Evolutionary conservation across 192 early-diverging fungal species (phyloP).

Genomic region (Anaeromyces robustus): DNA sequence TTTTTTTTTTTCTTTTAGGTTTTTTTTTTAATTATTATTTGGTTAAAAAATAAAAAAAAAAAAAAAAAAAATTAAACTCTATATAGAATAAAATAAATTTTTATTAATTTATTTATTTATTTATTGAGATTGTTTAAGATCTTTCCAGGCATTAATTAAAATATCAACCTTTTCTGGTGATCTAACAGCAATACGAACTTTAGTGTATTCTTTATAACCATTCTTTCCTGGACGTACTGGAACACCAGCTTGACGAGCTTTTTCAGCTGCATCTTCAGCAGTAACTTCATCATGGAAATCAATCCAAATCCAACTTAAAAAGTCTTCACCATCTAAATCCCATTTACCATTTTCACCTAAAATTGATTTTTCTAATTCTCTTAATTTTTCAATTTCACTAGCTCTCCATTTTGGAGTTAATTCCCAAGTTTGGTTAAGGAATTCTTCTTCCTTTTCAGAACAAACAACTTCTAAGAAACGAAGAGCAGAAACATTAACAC

Average conservation of each 20-base stretch:
- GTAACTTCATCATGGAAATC: slow-evolving; percentile 41
- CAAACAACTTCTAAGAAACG: slow-evolving; percentile 69
- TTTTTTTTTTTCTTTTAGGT: too few relatives aligned
- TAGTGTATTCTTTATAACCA: slow-evolving; percentile 58
- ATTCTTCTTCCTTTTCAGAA: slow-evolving; percentile 32
- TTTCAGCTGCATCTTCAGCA: slow-evolving; percentile 42
- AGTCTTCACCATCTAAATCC: slow-evolving; percentile 54
- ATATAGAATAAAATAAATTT: too few relatives aligned
- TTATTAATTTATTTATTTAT: too few relatives aligned
- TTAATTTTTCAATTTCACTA: slow-evolving; percentile 14
- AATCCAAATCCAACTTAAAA: slow-evolving; percentile 80
- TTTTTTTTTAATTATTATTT: too few relatives aligned
- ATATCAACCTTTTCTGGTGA: slow-evolving; percentile 48
- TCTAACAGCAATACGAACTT: slow-evolving; percentile 65
- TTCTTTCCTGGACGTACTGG: slow-evolving; percentile 65
- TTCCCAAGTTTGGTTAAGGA: slow-evolving; percentile 62
- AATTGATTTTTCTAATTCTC: slow-evolving; percentile 17
- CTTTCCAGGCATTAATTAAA: slow-evolving; percentile 51
- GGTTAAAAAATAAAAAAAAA: too few relatives aligned
- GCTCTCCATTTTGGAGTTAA: slow-evolving; percentile 52
- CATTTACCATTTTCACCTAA: slow-evolving; percentile 16
- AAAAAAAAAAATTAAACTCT: too few relatives aligned
- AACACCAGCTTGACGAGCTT: slow-evolving; percentile 61
- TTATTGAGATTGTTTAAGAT: neutral
- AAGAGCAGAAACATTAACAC: slow-evolving; percentile 75